phyloP scores from a whole-genome alignment of 805 yeast species.

The Tetrapisispora phaffii region DNA sequence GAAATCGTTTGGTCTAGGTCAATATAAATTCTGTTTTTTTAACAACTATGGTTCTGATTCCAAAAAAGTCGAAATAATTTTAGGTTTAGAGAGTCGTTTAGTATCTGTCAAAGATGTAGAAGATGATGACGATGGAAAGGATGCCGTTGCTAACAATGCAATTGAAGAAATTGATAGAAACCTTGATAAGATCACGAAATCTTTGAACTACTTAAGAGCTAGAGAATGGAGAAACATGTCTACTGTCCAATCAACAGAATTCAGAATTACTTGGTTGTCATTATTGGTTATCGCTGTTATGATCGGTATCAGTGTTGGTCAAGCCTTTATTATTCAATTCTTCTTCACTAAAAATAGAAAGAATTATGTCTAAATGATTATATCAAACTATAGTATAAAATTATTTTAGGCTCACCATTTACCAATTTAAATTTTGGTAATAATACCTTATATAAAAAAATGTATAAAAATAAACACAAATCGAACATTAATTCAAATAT shows the following conservation, averaged over 20 bases:
- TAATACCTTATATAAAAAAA: background rate
- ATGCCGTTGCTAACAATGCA: conserved; percentile 44
- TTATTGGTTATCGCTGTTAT: conserved; percentile 59
- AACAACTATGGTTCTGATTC: conserved; percentile 55
- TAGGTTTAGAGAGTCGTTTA: conserved; percentile 37
- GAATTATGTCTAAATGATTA: conserved; percentile 1
- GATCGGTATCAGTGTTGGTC: conserved; percentile 67
- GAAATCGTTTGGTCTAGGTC: conserved; percentile 48
- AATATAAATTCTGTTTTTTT: conserved; percentile 56
- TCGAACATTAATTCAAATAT: background rate
- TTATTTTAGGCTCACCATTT: background rate
- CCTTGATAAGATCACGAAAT: conserved; percentile 46
- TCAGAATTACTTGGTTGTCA: conserved; percentile 69
- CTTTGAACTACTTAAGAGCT: conserved; percentile 81
- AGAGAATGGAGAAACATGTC: conserved; percentile 96
- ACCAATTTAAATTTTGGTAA: too few relatives aligned
- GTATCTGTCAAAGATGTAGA: conserved; percentile 24
- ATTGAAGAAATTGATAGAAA: conserved; percentile 50
- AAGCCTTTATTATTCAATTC: conserved; percentile 73
- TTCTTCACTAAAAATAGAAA: conserved; percentile 43
- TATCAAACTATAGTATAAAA: background rate
- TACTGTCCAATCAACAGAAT: conserved; percentile 71
- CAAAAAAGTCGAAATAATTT: conserved; percentile 55
- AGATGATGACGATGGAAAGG: conserved; percentile 34
- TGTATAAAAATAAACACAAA: background rate